phyloP scores from a whole-genome alignment of 2,329 filamentous ascomycete genomes.

The Aureobasidium sp. region DNA sequence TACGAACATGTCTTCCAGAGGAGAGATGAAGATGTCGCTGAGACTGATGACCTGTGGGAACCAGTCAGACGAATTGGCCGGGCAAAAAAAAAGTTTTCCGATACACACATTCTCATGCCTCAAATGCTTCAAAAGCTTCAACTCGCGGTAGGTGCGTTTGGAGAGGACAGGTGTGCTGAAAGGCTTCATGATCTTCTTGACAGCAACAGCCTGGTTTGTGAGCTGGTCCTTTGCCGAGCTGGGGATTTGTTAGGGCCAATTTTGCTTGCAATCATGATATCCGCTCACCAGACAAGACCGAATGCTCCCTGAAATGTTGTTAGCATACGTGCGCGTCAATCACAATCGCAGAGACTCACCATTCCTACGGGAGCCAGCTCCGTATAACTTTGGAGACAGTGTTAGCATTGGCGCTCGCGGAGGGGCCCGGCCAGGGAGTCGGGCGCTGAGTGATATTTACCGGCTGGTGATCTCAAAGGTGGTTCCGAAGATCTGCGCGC shows the following conservation, averaged over 20 bases:
- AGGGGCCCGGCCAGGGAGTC: neutral
- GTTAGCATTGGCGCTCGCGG: neutral
- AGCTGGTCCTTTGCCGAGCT: constrained; percentile 98
- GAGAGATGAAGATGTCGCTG: constrained; percentile 99
- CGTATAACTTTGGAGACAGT: constrained; percentile 61
- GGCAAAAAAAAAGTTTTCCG: neutral
- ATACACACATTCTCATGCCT: constrained; percentile 81
- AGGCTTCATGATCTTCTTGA: constrained; percentile 99
- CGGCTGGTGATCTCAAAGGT: constrained; percentile 99
- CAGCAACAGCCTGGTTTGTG: constrained; percentile 89
- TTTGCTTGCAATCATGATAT: neutral
- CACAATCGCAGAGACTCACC: constrained; percentile 27
- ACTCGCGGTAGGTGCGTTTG: constrained; percentile 93
- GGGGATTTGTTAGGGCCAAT: constrained; percentile 17
- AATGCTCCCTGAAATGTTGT: constrained; percentile 59
- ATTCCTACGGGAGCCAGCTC: constrained; percentile 98
- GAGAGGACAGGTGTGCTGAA: constrained; percentile 98
- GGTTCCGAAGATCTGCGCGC: constrained; percentile 98
- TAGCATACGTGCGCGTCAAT: neutral
- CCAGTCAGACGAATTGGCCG: neutral
- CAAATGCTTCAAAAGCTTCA: constrained; percentile 95
- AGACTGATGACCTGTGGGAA: constrained; percentile 74
- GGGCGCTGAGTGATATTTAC: constrained; percentile 40
- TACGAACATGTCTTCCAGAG: constrained; percentile 88
- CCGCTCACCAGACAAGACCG: constrained; percentile 78